Evolutionary conservation across 2,329 filamentous ascomycete genomes (phyloP).

Genomic region (Bipolaris oryzae): DNA sequence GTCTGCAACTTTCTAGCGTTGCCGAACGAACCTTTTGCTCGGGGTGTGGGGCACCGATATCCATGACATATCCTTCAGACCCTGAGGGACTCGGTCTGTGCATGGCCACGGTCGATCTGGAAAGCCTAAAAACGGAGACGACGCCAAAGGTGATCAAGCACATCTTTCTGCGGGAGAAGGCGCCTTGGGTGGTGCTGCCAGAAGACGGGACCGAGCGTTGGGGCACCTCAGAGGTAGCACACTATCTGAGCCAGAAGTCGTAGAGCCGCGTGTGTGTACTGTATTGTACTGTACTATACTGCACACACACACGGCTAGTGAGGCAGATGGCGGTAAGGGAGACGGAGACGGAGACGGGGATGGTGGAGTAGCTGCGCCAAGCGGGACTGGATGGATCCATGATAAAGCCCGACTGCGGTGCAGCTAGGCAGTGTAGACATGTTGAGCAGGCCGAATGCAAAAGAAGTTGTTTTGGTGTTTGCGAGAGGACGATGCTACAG

Average conservation of each 20-base stretch:
- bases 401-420: not conserved
- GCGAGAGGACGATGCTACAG: too few species aligned
- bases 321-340: constrained; percentile 1
- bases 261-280: not conserved
- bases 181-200: constrained; percentile 36
- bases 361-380: not conserved
- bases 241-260: constrained; percentile 14
- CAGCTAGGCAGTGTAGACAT: not conserved
- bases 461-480: too few species aligned
- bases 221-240: constrained; percentile 27
- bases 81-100: constrained; percentile 45
- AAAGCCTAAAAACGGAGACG: constrained; percentile 40
- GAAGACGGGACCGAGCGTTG: constrained; percentile 39
- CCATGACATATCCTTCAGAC: constrained; percentile 50
- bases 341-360: not conserved
- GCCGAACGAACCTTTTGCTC: constrained; percentile 55
- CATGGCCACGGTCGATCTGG: constrained; percentile 52
- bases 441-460: not conserved
- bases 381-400: not conserved
- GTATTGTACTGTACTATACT: too few species aligned
- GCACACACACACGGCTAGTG: not conserved
- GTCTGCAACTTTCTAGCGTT: constrained; percentile 47
- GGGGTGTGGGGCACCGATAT: constrained; percentile 55
- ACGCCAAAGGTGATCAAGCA: constrained; percentile 45
- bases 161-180: constrained; percentile 54